phyloP scores from a whole-genome alignment of 2,329 filamentous ascomycete genomes.

The Phialemonium atrogriseum region DNA sequence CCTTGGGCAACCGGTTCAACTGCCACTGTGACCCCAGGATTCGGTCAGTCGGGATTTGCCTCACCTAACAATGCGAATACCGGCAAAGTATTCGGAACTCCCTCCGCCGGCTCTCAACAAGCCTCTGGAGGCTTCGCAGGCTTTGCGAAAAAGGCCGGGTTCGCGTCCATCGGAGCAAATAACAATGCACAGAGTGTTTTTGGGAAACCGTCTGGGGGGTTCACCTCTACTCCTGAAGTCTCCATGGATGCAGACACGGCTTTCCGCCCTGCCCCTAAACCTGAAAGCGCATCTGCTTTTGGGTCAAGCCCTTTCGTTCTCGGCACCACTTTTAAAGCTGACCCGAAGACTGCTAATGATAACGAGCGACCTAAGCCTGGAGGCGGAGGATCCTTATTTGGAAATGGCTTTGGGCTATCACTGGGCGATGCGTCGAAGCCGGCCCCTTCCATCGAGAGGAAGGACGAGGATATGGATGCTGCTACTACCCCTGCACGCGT shows the following conservation, averaged over 20 bases:
- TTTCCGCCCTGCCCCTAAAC: constrained; percentile 31
- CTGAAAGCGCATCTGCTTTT: constrained; percentile 27
- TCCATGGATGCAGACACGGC: constrained; percentile 27
- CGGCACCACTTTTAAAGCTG: constrained; percentile 58
- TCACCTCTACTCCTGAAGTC: constrained; percentile 18
- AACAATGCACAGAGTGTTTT: constrained; percentile 28
- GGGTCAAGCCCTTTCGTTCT: constrained; percentile 57
- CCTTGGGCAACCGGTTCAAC: constrained; percentile 41
- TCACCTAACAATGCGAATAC: constrained; percentile 27
- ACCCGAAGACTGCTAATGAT: constrained; percentile 53
- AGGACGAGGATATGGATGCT: constrained; percentile 46
- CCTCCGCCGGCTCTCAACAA: constrained; percentile 18
- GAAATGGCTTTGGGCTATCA: constrained; percentile 50
- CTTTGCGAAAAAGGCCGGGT: constrained; percentile 48
- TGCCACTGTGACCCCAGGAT: constrained; percentile 31
- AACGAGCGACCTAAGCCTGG: constrained; percentile 36
- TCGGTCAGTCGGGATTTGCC: constrained; percentile 46
- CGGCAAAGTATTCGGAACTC: constrained; percentile 29
- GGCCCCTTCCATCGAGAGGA: constrained; percentile 20
- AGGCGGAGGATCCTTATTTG: constrained; percentile 48
- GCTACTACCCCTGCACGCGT: constrained; percentile 23
- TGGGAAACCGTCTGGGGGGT: constrained; percentile 25
- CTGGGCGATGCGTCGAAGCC: constrained; percentile 38
- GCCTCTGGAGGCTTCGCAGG: constrained; percentile 41
- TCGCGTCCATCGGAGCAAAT: constrained; percentile 37